Evolutionary conservation across 1,284 basidiomycete species (phyloP), one percentile per base, ranked within the genome.

Genomic region (Rugosomyces carneus): DNA sequence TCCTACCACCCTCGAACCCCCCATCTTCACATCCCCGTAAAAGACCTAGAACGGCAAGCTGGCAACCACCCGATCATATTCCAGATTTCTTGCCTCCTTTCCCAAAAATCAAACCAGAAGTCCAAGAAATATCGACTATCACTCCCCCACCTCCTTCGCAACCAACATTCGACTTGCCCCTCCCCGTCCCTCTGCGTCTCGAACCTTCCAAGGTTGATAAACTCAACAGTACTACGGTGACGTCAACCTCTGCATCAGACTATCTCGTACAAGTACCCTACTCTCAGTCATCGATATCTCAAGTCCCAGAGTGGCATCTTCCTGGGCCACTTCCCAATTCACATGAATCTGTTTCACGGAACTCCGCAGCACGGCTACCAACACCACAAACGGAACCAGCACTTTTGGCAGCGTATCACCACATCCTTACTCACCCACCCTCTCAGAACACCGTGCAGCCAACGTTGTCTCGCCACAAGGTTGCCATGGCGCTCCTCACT

Each of bases 201-300:
- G 66, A 68, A 47, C 52, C 61, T 41, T 47, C 55, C 16, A 59
- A 58, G 29, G 45, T 58, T 24, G 65, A 68, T 40, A 65, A 66
- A 47, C 54, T 59, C 16, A 37, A 41, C 4, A 10, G 37, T 9
- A 47, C 38, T 38, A 48, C 60, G 39, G 40, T 75, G 44, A 68
- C 75, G 2, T 67, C 77, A 1, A 67, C 76, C 0, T 70, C 73
- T 4, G 67, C 76, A 0, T 76, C 81, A 8, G 84, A 89, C 60
- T 85, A 85, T 51, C 67, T 79, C 13, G 73, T 80, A 5, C 76
- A 78, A 54, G 73, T 86, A 0, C 82, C 85, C 3, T 87, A 87
- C 56, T 72, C 72, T 1, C 75, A 81, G 53, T 88, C 85, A 0
- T 72, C 80, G 1, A 72, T 88, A 16, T 72, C 81, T 4, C 65